Conservation (phyloP, 2,329 filamentous ascomycete species). For the Coccinonectria pachysandricola region DNA sequence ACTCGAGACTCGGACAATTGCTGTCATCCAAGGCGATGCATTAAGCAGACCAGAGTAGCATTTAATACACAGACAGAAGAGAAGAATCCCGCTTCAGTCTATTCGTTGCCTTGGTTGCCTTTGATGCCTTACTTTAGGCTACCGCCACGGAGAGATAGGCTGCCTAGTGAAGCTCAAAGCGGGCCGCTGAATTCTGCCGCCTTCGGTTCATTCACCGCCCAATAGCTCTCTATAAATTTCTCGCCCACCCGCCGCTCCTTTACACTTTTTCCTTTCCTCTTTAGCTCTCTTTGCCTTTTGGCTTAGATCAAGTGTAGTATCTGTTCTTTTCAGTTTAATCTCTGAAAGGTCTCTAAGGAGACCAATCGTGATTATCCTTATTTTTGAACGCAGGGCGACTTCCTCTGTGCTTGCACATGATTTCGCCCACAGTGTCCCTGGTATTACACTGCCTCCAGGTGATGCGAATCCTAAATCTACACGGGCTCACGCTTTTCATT, state of each 20-base stretch:
- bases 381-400: constrained; percentile 30
- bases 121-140: too few species aligned
- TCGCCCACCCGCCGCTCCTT: constrained; percentile 5
- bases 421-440: constrained; percentile 27
- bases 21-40: too few species aligned
- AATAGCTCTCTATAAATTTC: constrained; percentile 10
- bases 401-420: constrained; percentile 29
- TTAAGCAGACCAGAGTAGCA: too few species aligned
- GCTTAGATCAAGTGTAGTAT: constrained; percentile 94
- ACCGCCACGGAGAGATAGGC: too few species aligned
- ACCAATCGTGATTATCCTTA: constrained; percentile 71
- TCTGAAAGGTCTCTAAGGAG: constrained; percentile 71
- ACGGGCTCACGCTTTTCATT: constrained; percentile 24
- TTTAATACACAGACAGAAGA: too few species aligned
- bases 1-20: too few species aligned
- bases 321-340: constrained; percentile 97
- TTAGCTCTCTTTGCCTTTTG: constrained; percentile 43
- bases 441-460: constrained; percentile 33
- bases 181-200: constrained; percentile 23
- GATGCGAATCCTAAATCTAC: constrained; percentile 25
- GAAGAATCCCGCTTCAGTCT: too few species aligned
- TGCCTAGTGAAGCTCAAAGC: too few species aligned
- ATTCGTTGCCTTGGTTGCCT: too few species aligned
- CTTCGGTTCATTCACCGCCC: constrained; percentile 20
- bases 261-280: constrained; percentile 18